Conservation (phyloP, 192 early-diverging fungal species). For the Linnemannia zychae region DNA sequence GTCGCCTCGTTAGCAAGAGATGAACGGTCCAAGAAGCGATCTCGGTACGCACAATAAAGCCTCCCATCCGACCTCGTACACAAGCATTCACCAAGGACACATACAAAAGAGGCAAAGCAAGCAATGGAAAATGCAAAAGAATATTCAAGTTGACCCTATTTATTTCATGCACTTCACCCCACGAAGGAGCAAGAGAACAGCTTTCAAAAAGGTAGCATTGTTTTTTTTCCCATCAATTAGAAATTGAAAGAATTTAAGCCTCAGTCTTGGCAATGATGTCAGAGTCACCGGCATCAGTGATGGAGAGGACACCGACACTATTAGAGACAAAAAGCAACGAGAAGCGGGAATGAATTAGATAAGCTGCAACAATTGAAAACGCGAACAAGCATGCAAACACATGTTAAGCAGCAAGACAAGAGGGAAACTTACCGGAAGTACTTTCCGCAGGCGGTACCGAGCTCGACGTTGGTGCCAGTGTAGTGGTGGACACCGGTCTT, state of each 20-base stretch:
- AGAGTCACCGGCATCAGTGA: slow-evolving; percentile 99
- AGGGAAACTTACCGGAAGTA: slow-evolving; percentile 90
- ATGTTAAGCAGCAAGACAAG: no score
- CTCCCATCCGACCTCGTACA: neutral
- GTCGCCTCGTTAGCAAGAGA: slow-evolving; percentile 6
- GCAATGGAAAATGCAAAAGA: neutral
- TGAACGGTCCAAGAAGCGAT: slow-evolving; percentile 36
- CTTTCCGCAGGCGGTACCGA: slow-evolving; percentile 99
- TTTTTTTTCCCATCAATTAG: slow-evolving; percentile 8
- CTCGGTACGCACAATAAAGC: slow-evolving; percentile 25
- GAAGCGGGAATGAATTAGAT: slow-evolving; percentile 60
- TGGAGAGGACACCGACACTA: slow-evolving; percentile 85
- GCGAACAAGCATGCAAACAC: neutral
- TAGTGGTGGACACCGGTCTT: slow-evolving; percentile 99
- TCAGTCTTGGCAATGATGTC: slow-evolving; percentile 57
- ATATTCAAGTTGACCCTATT: slow-evolving; percentile 41
- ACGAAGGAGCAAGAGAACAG: neutral
- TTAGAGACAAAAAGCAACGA: neutral
- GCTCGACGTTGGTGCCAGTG: slow-evolving; percentile 98
- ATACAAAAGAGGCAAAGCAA: neutral
- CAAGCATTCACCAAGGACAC: neutral
- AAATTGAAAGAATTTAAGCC: slow-evolving; percentile 36
- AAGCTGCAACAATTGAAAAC: neutral
- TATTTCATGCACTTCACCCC: slow-evolving; percentile 7
- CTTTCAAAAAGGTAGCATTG: neutral